These are phyloP conservation scores for Zygoascus biomembranicola DNA, from an alignment of 805 yeast genomes.

Conservation along the genomic window DNA sequence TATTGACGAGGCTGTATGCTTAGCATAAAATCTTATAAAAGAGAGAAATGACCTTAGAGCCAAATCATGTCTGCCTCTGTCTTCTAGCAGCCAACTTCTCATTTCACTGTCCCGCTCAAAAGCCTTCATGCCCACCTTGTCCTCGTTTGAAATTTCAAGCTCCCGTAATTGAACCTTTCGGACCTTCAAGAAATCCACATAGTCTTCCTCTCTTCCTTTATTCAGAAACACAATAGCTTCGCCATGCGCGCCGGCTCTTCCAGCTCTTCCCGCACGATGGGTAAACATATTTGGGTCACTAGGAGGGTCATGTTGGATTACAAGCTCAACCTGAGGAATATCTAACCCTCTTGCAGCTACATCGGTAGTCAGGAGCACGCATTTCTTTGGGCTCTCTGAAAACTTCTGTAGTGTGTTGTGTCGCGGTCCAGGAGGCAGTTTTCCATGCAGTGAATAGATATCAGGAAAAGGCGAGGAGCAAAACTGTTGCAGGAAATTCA, in stretches of 20 bases:
- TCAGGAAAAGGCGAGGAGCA: conserved; percentile 27
- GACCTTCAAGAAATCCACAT: conserved; percentile 69
- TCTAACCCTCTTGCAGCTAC: conserved; percentile 98
- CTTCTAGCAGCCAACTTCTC: conserved; percentile 55
- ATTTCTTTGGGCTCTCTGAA: conserved; percentile 37
- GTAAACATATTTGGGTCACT: conserved; percentile 84
- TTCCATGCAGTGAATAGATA: conserved; percentile 82
- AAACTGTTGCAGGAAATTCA: conserved; percentile 34
- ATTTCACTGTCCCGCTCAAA: conserved; percentile 10
- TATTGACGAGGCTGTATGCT: conserved; percentile 82
- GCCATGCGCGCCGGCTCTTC: conserved; percentile 82
- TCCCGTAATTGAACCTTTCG: conserved; percentile 49
- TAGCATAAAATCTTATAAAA: conserved; percentile 72
- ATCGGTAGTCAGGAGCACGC: conserved; percentile 82
- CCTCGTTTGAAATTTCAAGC: conserved; percentile 19
- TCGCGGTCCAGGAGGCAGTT: conserved; percentile 72
- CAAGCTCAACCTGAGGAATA: conserved; percentile 89
- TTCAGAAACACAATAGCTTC: conserved; percentile 67
- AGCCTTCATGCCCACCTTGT: conserved; percentile 12
- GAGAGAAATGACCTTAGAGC: conserved; percentile 78
- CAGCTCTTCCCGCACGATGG: conserved; percentile 94
- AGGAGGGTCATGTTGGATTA: conserved; percentile 92
- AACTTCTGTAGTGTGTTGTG: conserved; percentile 62
- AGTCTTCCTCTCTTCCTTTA: conserved; percentile 73
- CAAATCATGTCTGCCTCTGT: conserved; percentile 73